Evolutionary conservation across 2,329 filamentous ascomycete genomes (phyloP), one percentile per base, ranked within the genome.

Genomic region (Botrytis elliptica): DNA sequence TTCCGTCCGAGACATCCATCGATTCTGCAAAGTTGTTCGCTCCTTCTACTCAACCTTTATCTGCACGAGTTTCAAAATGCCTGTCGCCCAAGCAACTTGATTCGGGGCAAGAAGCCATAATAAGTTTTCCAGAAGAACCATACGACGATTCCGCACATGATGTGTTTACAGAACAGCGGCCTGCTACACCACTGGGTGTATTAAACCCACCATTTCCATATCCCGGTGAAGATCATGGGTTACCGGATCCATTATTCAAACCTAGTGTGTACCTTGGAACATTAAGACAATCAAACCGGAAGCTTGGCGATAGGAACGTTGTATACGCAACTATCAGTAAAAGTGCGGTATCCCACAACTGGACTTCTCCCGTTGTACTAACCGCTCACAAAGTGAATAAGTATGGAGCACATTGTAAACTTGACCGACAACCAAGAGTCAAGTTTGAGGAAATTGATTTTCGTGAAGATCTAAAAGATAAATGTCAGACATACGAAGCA

Each of bases 321-420:
- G 44, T 71, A 29, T 71, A 64, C 44, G 68, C 55, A 20, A 62
- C 68, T 49, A 64, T 70, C 12, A 33, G 25, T 42, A 42, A 57
- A n/a, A 42, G 40, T 3, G 36, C 25, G 9, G 8, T 57, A 33
- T 57, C 66, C 22, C 66, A 25, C 38, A 57, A 18, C 46, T 57
- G 66, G 49, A 57, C 6, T 42, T 68, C 66, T 42, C 46, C 46
- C 9, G n/a, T 68, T 57, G 36, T 57, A 68, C 36, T 68, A 6
- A 68, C 66, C 36, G 66, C 66, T 12, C 66, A 68, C 49, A 68
- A 68, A 68, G 55, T n/a, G n/a, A 68, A 68, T 22, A 68, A 68
- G 36, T 42, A 42, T 68, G 66, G 66, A 42, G 49, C 36, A 33
- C 49, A 68, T 25, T 68, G 66, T 55, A 57, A 68, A 68, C 66